These are phyloP conservation scores for Sugiyamaella paludigena DNA, from an alignment of 1,139 yeast genomes.

Conservation along the genomic window DNA sequence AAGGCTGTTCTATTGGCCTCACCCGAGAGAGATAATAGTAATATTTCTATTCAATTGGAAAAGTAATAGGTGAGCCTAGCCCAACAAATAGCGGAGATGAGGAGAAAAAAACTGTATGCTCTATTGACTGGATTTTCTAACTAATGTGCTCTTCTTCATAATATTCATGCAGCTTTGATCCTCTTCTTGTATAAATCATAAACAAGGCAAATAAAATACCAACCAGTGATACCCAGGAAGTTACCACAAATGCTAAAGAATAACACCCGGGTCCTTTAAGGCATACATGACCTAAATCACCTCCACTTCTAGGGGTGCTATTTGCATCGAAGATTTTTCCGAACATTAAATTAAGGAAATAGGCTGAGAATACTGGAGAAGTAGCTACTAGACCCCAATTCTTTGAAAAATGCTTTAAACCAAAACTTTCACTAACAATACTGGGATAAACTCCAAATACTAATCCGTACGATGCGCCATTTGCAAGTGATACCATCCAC, in stretches of 20 bases:
- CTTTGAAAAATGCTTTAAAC: conserved; percentile 65
- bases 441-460: conserved; percentile 77
- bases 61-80: too few relatives aligned
- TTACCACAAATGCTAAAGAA: conserved; percentile 28
- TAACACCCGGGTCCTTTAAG: conserved; percentile 31
- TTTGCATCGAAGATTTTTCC: conserved; percentile 38
- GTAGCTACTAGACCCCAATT: conserved; percentile 65
- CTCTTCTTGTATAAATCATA: conserved; percentile 25
- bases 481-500: conserved; percentile 50
- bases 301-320: conserved; percentile 20
- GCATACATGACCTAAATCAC: conserved; percentile 26
- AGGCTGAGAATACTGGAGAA: conserved; percentile 38
- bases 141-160: conserved; percentile 7
- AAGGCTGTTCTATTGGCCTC: too few relatives aligned
- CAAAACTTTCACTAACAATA: conserved; percentile 68
- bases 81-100: too few relatives aligned
- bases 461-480: conserved; percentile 73
- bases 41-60: too few relatives aligned
- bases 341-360: conserved; percentile 36
- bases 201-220: conserved; percentile 35
- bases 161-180: conserved; percentile 4
- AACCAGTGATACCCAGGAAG: conserved; percentile 40
- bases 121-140: too few relatives aligned
- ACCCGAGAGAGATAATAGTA: too few relatives aligned
- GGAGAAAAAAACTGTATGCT: too few relatives aligned